These are phyloP conservation scores for Anthracocystis walkeri DNA, from an alignment of 1,284 basidiomycete genomes.

Conservation along the genomic window DNA sequence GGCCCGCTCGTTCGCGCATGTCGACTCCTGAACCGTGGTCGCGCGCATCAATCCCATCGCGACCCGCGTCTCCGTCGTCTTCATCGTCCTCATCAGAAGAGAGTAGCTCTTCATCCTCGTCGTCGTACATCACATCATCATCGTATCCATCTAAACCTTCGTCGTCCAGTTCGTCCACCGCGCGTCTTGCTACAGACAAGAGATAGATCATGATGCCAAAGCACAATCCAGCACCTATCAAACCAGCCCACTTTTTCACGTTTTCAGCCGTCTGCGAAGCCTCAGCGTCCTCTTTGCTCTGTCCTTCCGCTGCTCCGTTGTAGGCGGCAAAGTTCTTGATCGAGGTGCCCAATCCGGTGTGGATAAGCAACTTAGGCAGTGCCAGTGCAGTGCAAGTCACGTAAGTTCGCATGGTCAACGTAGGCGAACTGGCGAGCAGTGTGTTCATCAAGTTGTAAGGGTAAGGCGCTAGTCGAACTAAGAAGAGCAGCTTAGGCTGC, in stretches of 20 bases:
- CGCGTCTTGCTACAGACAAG: slow-evolving; percentile 80
- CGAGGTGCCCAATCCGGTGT: slow-evolving; percentile 82
- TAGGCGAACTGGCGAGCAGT: slow-evolving; percentile 84
- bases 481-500: slow-evolving; percentile 83
- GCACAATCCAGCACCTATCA: slow-evolving; percentile 79
- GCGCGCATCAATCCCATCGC: slow-evolving; percentile 9
- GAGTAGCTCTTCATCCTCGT: slow-evolving; percentile 35
- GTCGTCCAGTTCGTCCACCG: slow-evolving; percentile 79
- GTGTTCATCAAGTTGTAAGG: slow-evolving; percentile 87
- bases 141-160: slow-evolving; percentile 38
- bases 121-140: slow-evolving; percentile 37
- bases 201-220: slow-evolving; percentile 82
- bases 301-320: slow-evolving; percentile 69
- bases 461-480: slow-evolving; percentile 80
- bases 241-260: slow-evolving; percentile 77
- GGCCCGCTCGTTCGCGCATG: slow-evolving; percentile 51
- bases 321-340: slow-evolving; percentile 84
- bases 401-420: slow-evolving; percentile 82
- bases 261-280: slow-evolving; percentile 71
- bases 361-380: slow-evolving; percentile 85
- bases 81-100: slow-evolving; percentile 29
- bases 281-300: slow-evolving; percentile 55
- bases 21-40: slow-evolving; percentile 35
- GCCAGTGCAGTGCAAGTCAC: slow-evolving; percentile 82
- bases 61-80: slow-evolving; percentile 9